Evolutionary conservation across 176 grass and related monocot species (phyloP).

Genomic region (Oryza longistaminata): DNA sequence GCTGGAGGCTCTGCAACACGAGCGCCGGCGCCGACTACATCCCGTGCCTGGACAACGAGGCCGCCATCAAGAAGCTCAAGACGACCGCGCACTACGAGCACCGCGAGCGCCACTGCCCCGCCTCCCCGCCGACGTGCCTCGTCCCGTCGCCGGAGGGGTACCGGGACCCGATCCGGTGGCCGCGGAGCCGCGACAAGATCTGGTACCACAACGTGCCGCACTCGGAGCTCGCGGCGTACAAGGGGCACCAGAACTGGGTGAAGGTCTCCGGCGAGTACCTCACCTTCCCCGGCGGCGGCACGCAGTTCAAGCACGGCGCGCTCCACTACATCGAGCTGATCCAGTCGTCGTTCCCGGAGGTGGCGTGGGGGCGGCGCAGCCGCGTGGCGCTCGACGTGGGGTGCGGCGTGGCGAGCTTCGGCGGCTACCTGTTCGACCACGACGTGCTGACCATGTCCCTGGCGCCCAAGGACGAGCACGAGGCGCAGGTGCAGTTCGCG

Average conservation of each 20-base stretch:
- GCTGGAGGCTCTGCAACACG: slow-evolving; percentile 80
- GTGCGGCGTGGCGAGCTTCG: slow-evolving; percentile 93
- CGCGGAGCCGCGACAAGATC: slow-evolving; percentile 86
- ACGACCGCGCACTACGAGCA: slow-evolving; percentile 83
- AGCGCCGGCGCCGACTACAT: slow-evolving; percentile 80
- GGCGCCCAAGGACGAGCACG: slow-evolving; percentile 97
- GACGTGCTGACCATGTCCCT: slow-evolving; percentile 89
- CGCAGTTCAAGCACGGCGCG: slow-evolving; percentile 87
- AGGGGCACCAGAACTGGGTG: slow-evolving; percentile 93
- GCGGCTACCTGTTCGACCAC: slow-evolving; percentile 83
- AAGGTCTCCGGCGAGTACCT: slow-evolving; percentile 84
- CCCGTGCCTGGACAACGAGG: slow-evolving; percentile 92
- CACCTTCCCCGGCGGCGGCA: slow-evolving; percentile 89
- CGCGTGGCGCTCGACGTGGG: slow-evolving; percentile 86
- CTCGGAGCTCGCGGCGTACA: slow-evolving; percentile 58
- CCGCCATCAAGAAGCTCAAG: slow-evolving; percentile 61
- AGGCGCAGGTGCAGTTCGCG: slow-evolving; percentile 98
- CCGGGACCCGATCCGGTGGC: slow-evolving; percentile 68
- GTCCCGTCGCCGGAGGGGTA: slow-evolving; percentile 68
- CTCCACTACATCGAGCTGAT: slow-evolving; percentile 87
- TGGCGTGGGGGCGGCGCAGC: slow-evolving; percentile 68
- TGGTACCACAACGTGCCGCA: slow-evolving; percentile 97
- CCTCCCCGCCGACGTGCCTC: slow-evolving; percentile 58
- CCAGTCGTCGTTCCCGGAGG: slow-evolving; percentile 49
- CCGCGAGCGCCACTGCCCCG: slow-evolving; percentile 89